A percentile compares a stretch with the other conserved stretches of the same genome.
Evolutionary conservation across 768 basidiomycete genomes (phyloP).

Genomic region (Kwoniella botswanensis): DNA sequence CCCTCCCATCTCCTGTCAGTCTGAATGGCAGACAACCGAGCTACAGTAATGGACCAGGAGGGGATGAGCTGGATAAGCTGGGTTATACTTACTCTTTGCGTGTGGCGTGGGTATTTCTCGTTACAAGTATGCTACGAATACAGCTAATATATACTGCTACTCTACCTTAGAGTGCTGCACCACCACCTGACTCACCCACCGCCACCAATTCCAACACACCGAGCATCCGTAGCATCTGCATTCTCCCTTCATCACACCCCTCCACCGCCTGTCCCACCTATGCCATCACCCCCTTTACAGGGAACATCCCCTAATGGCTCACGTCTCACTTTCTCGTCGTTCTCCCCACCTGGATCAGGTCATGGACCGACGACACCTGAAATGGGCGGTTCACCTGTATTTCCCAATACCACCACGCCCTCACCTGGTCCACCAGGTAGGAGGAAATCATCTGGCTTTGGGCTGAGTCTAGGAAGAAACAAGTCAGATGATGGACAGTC

Average conservation of each 20-base stretch:
- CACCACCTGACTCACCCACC: constrained; percentile 38
- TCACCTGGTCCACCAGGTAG: constrained; percentile 21
- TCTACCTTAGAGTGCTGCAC: constrained; percentile 35
- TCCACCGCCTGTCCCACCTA: constrained; percentile 27
- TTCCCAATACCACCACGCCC: constrained; percentile 1
- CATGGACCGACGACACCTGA: constrained; percentile 22
- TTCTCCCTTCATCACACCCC: constrained; percentile 13
- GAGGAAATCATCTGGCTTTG: constrained; percentile 32
- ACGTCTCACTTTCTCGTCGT: constrained; percentile 24
- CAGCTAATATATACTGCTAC: no score
- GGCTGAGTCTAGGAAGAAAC: constrained; percentile 25
- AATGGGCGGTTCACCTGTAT: constrained; percentile 11
- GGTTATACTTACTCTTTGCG: constrained; percentile 51
- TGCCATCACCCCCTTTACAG: constrained; percentile 30
- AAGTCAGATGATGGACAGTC: constrained; percentile 29
- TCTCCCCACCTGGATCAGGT: constrained; percentile 14
- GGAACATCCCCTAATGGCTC: constrained; percentile 41
- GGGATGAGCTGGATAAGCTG: constrained; percentile 43
- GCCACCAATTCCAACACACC: constrained; percentile 15
- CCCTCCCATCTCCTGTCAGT: constrained; percentile 22
- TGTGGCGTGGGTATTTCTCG: constrained; percentile 44
- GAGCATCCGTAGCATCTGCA: constrained; percentile 17
- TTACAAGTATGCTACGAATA: background rate
- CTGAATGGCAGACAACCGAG: constrained; percentile 16
- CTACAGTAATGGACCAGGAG: background rate